Percentiles rank a stretch among this genome's conserved stretches.
Conservation (phyloP, 2,329 filamentous ascomycete genomes). For the Venturia carpophila region DNA sequence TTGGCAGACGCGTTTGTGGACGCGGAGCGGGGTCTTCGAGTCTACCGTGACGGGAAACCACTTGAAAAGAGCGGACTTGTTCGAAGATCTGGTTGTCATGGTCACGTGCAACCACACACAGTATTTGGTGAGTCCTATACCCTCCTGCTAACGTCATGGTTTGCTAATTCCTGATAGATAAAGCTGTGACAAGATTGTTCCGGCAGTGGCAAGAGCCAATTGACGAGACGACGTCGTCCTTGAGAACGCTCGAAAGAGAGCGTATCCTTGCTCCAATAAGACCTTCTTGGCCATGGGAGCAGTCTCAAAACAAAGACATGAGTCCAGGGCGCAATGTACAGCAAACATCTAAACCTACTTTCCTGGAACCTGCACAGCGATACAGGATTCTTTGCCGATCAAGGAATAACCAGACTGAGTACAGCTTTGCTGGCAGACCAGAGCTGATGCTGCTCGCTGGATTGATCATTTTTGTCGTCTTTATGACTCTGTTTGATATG, state of each 20-base stretch:
- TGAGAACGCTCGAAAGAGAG: not conserved
- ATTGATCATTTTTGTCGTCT: constrained; percentile 7
- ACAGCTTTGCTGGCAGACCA: not conserved
- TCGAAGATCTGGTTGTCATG: constrained; percentile 4
- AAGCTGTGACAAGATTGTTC: not conserved
- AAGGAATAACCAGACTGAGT: not conserved
- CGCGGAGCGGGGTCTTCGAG: constrained; percentile 4
- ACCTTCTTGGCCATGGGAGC: constrained; percentile 11
- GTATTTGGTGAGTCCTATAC: not conserved
- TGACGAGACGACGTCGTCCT: not conserved
- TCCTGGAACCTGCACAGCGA: constrained; percentile 5
- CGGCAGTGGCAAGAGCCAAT: not conserved
- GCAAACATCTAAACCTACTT: not conserved
- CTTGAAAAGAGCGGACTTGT: not conserved
- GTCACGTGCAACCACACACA: not conserved
- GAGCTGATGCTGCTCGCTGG: not conserved
- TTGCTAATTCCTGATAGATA: not conserved
- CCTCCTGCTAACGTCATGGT: not conserved
- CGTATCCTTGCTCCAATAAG: not conserved
- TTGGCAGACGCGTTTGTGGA: constrained; percentile 13
- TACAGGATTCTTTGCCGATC: constrained; percentile 16
- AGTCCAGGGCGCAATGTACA: constrained; percentile 2
- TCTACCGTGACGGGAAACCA: not conserved
- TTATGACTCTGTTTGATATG: constrained; percentile 10
- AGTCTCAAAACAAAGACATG: not conserved